These are phyloP conservation scores for Fraxinus americana DNA, from an alignment of 257 asterid genomes.

Conservation along the genomic window DNA sequence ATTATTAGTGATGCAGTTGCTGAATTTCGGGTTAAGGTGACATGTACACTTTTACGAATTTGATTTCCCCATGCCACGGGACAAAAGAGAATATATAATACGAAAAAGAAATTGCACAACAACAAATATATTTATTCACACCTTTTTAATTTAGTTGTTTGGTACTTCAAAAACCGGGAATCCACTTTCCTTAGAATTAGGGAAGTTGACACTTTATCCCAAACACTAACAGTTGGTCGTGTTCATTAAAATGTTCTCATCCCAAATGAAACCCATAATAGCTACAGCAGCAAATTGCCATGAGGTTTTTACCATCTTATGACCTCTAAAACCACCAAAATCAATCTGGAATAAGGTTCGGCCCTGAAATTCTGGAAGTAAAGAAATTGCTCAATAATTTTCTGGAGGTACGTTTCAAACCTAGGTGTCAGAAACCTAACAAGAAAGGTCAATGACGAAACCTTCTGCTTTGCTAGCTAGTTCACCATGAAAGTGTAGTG, in stretches of 20 bases:
- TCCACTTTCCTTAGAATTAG: conserved; percentile 29
- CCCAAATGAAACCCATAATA: neutral
- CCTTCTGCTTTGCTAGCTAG: neutral
- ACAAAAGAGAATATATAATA: conserved; percentile 18
- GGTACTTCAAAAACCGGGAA: conserved; percentile 39
- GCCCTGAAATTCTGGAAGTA: neutral
- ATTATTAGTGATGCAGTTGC: neutral
- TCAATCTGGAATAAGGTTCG: no score
- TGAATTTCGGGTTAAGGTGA: neutral
- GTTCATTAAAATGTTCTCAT: neutral
- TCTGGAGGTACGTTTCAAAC: neutral
- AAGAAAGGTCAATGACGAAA: neutral
- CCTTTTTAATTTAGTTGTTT: conserved; percentile 44
- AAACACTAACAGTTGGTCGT: neutral
- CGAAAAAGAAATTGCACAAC: conserved; percentile 5
- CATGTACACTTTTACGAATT: neutral
- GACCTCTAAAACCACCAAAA: no score
- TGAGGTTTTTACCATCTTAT: neutral
- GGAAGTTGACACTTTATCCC: conserved; percentile 24
- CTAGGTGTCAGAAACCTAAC: neutral
- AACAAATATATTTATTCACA: conserved; percentile 29
- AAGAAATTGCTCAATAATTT: neutral
- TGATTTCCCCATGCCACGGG: conserved; percentile 16
- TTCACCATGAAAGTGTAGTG: neutral
- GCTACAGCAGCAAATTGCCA: neutral